phyloP scores from a whole-genome alignment of 495 filamentous ascomycete species.

The Lophium mytilinum region DNA sequence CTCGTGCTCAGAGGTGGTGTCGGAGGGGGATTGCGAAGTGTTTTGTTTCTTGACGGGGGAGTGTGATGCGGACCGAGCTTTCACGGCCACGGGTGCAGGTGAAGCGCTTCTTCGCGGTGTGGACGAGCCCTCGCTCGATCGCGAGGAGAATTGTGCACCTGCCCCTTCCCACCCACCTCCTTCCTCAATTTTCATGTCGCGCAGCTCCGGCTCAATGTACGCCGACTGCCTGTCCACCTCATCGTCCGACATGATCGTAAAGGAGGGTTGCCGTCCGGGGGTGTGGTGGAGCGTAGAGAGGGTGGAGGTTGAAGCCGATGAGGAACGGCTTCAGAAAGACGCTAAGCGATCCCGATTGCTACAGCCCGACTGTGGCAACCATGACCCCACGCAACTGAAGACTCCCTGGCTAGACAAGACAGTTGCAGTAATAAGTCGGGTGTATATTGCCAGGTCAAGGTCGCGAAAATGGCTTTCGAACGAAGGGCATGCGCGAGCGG shows the following conservation, averaged over 20 bases:
- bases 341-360: conserved; percentile 27
- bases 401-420: background rate
- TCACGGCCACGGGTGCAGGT: conserved; percentile 10
- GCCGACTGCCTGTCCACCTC: conserved; percentile 24
- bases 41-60: conserved; percentile 38
- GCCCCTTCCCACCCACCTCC: conserved; percentile 13
- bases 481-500: background rate
- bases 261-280: conserved; percentile 2
- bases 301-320: conserved; percentile 5
- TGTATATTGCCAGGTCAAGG: background rate
- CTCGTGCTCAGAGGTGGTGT: conserved; percentile 39
- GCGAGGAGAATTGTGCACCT: background rate
- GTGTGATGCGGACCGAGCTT: conserved; percentile 28
- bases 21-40: conserved; percentile 32
- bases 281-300: conserved; percentile 5
- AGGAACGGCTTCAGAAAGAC: conserved; percentile 16
- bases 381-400: conserved; percentile 9
- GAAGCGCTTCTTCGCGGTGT: conserved; percentile 23
- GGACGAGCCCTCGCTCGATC: conserved; percentile 11
- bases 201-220: conserved; percentile 28
- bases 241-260: conserved; percentile 29
- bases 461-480: background rate
- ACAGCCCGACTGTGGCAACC: conserved; percentile 12
- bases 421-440: background rate
- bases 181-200: conserved; percentile 31